These are phyloP conservation scores for Chenopodium album DNA, from an alignment of 148 eudicot species.

Conservation along the genomic window DNA sequence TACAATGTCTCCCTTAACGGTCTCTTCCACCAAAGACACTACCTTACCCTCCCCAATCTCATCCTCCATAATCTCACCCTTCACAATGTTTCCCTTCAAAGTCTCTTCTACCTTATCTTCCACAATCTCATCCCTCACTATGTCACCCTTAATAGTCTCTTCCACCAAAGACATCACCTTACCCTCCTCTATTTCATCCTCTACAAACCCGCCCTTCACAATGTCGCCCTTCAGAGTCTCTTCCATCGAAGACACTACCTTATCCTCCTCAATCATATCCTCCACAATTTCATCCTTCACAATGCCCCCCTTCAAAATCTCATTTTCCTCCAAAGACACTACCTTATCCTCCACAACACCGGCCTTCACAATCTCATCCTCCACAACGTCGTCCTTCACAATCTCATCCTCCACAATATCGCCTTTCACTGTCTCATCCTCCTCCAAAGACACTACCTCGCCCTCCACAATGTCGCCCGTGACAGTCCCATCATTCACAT, in stretches of 20 bases:
- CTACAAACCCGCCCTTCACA: not conserved
- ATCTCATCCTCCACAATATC: not conserved
- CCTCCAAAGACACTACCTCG: too few relatives aligned
- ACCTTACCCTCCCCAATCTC: not conserved
- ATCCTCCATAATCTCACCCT: not conserved
- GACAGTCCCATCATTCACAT: too few relatives aligned
- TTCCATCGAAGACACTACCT: not conserved
- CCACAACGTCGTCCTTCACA: not conserved
- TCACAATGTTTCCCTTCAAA: not conserved
- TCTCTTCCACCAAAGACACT: not conserved
- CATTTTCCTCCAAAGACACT: not conserved
- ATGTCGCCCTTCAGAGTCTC: not conserved
- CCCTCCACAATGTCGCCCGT: too few relatives aligned
- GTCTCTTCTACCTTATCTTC: not conserved
- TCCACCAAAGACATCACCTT: not conserved
- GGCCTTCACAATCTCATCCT: not conserved
- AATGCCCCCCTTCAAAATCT: not conserved
- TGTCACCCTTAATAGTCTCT: not conserved
- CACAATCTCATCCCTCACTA: not conserved
- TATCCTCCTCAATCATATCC: not conserved
- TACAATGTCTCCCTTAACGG: not conserved
- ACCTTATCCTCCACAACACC: not conserved
- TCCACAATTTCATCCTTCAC: not conserved
- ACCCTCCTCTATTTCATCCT: not conserved
- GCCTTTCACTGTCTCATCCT: too few relatives aligned